phyloP scores from a whole-genome alignment of 768 basidiomycete genomes.

The Daedaleopsis sinensis region DNA sequence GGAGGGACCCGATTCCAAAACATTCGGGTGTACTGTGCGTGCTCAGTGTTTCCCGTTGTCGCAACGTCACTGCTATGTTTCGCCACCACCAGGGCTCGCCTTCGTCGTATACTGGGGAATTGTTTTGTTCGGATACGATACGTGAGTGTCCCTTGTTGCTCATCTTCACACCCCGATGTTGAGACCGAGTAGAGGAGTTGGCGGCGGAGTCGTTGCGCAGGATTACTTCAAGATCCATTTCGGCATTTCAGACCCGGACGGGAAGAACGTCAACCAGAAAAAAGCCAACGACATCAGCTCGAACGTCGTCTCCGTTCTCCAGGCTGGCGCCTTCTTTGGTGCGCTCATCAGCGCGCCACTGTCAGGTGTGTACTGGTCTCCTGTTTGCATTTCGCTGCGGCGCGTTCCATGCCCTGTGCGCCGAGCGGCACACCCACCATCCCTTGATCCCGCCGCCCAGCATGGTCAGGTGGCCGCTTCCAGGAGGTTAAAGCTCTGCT shows the following conservation, averaged over 20 bases:
- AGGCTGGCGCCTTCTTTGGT: conserved; percentile 88
- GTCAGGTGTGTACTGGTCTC: conserved; percentile 48
- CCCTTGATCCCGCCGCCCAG: background rate
- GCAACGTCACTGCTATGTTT: background rate
- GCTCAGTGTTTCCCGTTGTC: background rate
- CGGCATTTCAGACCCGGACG: conserved; percentile 49
- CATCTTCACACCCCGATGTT: background rate
- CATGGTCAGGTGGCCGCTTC: background rate
- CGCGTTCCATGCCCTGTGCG: background rate
- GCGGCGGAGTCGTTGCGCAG: conserved; percentile 67
- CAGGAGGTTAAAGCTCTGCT: no score
- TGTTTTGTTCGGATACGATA: conserved; percentile 77
- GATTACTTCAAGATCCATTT: conserved; percentile 63
- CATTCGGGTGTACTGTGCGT: conserved; percentile 65
- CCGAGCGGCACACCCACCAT: background rate
- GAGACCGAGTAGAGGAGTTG: conserved; percentile 46
- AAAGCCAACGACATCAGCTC: conserved; percentile 60
- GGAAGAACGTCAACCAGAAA: conserved; percentile 36
- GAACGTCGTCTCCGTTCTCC: conserved; percentile 87
- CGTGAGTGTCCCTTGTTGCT: conserved; percentile 41
- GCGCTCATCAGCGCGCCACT: conserved; percentile 71
- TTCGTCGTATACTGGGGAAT: conserved; percentile 78
- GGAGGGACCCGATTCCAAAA: conserved; percentile 46
- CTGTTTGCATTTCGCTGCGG: conserved; percentile 1
- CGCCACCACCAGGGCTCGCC: conserved; percentile 55